Percentiles rank a stretch among this genome's conserved stretches.
Evolutionary conservation across 208 protist species (phyloP).

Genomic region (Trichomonas gallinae): DNA sequence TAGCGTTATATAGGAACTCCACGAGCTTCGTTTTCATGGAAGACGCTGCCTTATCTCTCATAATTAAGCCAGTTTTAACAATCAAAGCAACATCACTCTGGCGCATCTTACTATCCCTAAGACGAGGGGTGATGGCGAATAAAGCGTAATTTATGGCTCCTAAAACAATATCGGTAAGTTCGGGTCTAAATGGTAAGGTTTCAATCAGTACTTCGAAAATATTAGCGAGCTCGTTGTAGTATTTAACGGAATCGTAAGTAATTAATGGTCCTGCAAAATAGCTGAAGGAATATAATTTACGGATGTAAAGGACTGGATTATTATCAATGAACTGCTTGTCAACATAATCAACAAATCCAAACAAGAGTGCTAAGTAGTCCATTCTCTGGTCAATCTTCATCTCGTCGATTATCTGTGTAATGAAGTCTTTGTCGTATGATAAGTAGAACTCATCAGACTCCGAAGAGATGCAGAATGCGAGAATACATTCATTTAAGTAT

Average conservation of each 20-base stretch:
- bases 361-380: neutral
- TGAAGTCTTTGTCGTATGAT: neutral
- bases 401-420: neutral
- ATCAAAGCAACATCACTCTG: neutral
- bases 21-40: neutral
- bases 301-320: neutral
- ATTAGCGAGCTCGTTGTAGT: neutral
- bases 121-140: neutral
- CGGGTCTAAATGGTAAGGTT: neutral
- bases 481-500: neutral
- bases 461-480: neutral
- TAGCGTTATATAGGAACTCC: neutral
- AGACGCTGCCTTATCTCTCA: neutral
- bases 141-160: neutral
- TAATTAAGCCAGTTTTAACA: neutral
- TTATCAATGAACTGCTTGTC: neutral
- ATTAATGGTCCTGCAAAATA: neutral
- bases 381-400: neutral
- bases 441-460: neutral
- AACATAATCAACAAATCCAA: neutral
- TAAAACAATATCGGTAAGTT: neutral
- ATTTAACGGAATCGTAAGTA: neutral
- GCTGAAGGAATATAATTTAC: neutral
- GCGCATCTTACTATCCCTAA: neutral
- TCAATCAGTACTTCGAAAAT: neutral